A percentile compares a stretch with the other conserved stretches of the same genome.
Conservation (phyloP, 2,329 filamentous ascomycete species). For the Fusarium acutatum region DNA sequence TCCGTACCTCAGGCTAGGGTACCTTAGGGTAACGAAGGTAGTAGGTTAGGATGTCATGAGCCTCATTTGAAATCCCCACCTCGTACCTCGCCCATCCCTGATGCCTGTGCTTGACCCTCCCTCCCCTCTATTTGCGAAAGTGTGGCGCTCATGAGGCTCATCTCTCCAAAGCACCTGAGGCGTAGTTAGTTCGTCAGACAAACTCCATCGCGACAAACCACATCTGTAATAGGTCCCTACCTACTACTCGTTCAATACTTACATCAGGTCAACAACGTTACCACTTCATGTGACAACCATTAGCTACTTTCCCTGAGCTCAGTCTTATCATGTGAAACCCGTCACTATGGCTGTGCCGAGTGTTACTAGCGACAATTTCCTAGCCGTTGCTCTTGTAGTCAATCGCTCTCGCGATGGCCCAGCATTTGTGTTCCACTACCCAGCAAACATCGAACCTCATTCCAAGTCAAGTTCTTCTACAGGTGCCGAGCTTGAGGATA, state of each 20-base stretch:
- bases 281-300: not conserved
- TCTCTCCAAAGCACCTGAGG: slow-evolving; percentile 20
- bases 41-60: not conserved
- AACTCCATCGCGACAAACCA: slow-evolving; percentile 13
- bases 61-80: slow-evolving; percentile 10
- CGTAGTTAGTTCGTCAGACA: slow-evolving; percentile 13
- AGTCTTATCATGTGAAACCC: slow-evolving; percentile 34
- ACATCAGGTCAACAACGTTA: not conserved
- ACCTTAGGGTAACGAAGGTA: not conserved
- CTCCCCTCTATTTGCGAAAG: not conserved
- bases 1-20: not conserved
- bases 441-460: slow-evolving; percentile 61
- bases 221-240: not conserved
- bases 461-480: slow-evolving; percentile 47
- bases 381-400: slow-evolving; percentile 79
- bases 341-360: slow-evolving; percentile 54
- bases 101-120: not conserved
- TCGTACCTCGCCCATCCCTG: not conserved
- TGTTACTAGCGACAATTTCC: slow-evolving; percentile 63
- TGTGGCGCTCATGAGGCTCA: slow-evolving; percentile 33
- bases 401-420: slow-evolving; percentile 80
- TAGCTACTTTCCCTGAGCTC: not conserved
- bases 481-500: slow-evolving; percentile 59
- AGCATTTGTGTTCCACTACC: slow-evolving; percentile 87
- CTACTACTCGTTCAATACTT: not conserved